A percentile compares a stretch with the other conserved stretches of the same genome.
Evolutionary conservation across 768 basidiomycete genomes (phyloP).

Genomic region (Sporobolomyces phaffii): DNA sequence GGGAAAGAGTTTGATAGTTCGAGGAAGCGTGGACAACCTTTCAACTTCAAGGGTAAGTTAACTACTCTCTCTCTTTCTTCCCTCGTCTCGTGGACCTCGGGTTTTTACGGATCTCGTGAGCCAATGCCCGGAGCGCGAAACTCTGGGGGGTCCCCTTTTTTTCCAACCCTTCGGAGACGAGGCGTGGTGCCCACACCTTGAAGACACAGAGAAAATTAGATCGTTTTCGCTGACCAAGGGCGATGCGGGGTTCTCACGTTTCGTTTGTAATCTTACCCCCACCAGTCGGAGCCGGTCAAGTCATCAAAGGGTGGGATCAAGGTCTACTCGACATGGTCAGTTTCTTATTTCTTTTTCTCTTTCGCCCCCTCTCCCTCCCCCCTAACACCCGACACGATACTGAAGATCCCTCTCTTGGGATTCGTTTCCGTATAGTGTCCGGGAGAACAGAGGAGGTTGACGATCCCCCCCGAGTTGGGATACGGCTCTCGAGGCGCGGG

Average conservation of each 20-base stretch:
- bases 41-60: slow-evolving; percentile 48
- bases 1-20: slow-evolving; percentile 48
- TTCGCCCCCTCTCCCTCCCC: not conserved
- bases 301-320: slow-evolving; percentile 35
- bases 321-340: slow-evolving; percentile 24
- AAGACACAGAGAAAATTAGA: too few relatives aligned
- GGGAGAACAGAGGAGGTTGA: slow-evolving; percentile 28
- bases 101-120: too few relatives aligned
- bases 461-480: slow-evolving; percentile 46
- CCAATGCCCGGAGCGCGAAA: too few relatives aligned
- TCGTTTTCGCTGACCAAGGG: too few relatives aligned
- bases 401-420: too few relatives aligned
- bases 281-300: slow-evolving; percentile 22
- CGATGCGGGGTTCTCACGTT: too few relatives aligned
- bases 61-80: slow-evolving; percentile 7
- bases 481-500: slow-evolving; percentile 49
- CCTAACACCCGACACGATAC: too few relatives aligned
- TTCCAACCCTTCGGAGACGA: too few relatives aligned
- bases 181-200: too few relatives aligned
- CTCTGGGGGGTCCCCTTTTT: too few relatives aligned
- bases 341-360: too few relatives aligned
- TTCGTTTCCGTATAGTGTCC: slow-evolving; percentile 15
- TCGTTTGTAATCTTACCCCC: too few relatives aligned
- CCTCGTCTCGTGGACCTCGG: not conserved
- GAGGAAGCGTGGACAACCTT: slow-evolving; percentile 47